Conservation (phyloP, 164 flowering plant species). For the Macadamia tetraphylla region DNA sequence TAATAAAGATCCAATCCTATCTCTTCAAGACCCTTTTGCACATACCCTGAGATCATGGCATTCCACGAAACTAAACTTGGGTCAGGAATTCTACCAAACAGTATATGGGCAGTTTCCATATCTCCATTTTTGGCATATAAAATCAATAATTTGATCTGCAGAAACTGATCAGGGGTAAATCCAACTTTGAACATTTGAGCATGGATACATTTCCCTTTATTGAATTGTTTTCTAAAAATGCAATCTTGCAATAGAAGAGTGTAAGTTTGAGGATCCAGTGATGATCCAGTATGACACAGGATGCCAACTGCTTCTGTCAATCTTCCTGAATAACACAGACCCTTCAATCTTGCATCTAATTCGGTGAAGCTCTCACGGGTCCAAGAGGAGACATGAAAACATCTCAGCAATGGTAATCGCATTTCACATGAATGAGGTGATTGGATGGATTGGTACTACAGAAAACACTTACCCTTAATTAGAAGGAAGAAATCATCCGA, state of each 20-base stretch:
- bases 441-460: neutral
- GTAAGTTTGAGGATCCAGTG: neutral
- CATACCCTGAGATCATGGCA: neutral
- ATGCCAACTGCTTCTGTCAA: neutral
- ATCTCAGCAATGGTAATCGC: neutral
- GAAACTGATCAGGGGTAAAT: neutral
- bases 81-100: neutral
- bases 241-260: neutral
- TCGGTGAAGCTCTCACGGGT: neutral
- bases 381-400: neutral
- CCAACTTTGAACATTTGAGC: neutral
- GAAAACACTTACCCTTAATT: no score
- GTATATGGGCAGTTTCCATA: neutral
- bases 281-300: neutral
- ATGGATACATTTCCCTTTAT: neutral
- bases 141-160: neutral
- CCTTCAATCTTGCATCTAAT: neutral
- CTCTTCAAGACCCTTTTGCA: neutral
- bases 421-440: neutral
- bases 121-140: neutral
- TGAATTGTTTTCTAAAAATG: neutral
- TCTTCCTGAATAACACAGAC: neutral
- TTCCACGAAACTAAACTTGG: neutral
- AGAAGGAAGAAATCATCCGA: no score
- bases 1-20: neutral